These are phyloP conservation scores for Aspergillus calidoustus DNA, from an alignment of 2,329 filamentous ascomycete genomes.

Conservation along the genomic window DNA sequence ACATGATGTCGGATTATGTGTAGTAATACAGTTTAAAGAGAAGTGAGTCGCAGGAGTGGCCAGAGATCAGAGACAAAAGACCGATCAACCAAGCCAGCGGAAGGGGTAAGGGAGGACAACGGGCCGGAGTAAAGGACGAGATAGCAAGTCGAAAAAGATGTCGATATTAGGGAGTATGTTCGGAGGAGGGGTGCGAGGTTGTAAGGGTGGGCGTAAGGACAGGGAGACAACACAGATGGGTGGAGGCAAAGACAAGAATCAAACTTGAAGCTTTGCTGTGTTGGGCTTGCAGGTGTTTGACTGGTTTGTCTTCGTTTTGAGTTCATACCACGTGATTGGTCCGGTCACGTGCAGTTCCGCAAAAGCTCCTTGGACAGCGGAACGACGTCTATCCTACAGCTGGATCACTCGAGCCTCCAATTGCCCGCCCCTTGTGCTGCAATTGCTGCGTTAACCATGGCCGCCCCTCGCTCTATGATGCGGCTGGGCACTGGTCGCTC, in stretches of 20 bases:
- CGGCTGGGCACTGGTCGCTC: slow-evolving; percentile 48
- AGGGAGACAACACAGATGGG: slow-evolving; percentile 21
- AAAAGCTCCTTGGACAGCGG: slow-evolving; percentile 28
- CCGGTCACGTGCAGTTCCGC: slow-evolving; percentile 26
- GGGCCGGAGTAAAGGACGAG: slow-evolving; percentile 23
- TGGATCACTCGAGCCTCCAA: slow-evolving; percentile 23
- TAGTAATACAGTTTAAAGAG: slow-evolving; percentile 24
- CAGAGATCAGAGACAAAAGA: slow-evolving; percentile 22
- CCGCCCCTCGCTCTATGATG: slow-evolving; percentile 51
- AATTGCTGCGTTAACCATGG: slow-evolving; percentile 46
- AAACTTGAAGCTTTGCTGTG: slow-evolving; percentile 29
- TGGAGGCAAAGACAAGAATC: slow-evolving; percentile 29
- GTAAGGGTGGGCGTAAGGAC: slow-evolving; percentile 8
- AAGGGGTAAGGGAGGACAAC: slow-evolving; percentile 27
- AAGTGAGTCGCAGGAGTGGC: slow-evolving; percentile 20
- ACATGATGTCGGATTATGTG: slow-evolving; percentile 42
- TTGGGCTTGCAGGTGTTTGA: slow-evolving; percentile 29
- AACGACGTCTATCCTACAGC: slow-evolving; percentile 31
- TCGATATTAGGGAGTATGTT: slow-evolving; percentile 4
- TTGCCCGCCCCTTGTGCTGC: slow-evolving; percentile 24
- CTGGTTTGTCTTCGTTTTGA: slow-evolving; percentile 20
- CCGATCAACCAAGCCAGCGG: slow-evolving; percentile 25
- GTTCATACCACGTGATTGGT: slow-evolving; percentile 22
- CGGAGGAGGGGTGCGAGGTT: not conserved
- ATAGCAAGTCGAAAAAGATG: slow-evolving; percentile 18